These are phyloP conservation scores for Phytophthora melonis DNA, from an alignment of 352 stramenopile species.

Conservation along the genomic window DNA sequence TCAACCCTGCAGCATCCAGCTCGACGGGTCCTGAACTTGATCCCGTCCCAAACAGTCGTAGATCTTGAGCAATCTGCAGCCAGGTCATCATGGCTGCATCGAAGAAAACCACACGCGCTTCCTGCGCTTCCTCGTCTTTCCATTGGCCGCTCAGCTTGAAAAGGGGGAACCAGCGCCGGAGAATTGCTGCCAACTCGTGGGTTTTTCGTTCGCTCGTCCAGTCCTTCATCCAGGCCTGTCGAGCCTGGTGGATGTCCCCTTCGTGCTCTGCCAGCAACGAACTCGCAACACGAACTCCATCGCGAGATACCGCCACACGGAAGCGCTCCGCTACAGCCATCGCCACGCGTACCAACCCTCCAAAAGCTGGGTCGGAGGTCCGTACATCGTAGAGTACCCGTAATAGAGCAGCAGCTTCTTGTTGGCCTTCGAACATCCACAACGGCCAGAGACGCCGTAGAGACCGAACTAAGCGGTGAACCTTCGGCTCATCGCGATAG, in stretches of 20 bases:
- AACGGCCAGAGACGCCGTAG: constrained; percentile 73
- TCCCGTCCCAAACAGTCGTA: constrained; percentile 43
- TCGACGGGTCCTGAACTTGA: not conserved
- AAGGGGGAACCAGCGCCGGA: constrained; percentile 55
- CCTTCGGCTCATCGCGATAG: constrained; percentile 68
- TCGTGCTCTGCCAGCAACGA: constrained; percentile 46
- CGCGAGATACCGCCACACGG: constrained; percentile 47
- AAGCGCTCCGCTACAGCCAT: constrained; percentile 54
- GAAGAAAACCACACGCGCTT: constrained; percentile 64
- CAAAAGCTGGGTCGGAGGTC: constrained; percentile 70
- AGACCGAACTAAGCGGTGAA: constrained; percentile 66
- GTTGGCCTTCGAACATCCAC: constrained; percentile 79
- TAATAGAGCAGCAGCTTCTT: constrained; percentile 66
- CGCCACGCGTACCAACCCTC: constrained; percentile 69
- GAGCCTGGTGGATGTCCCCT: constrained; percentile 42
- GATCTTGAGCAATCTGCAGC: constrained; percentile 64
- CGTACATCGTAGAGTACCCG: constrained; percentile 72
- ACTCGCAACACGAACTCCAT: constrained; percentile 56
- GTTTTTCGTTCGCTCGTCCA: constrained; percentile 61
- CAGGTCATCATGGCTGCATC: constrained; percentile 68
- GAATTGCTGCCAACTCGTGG: constrained; percentile 54
- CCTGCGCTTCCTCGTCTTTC: constrained; percentile 21
- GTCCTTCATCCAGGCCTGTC: constrained; percentile 35
- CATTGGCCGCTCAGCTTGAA: constrained; percentile 22
- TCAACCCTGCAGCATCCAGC: constrained; percentile 39